These are phyloP conservation scores for Syzygium aromaticum DNA, from an alignment of 345 rosid genomes.

Conservation along the genomic window DNA sequence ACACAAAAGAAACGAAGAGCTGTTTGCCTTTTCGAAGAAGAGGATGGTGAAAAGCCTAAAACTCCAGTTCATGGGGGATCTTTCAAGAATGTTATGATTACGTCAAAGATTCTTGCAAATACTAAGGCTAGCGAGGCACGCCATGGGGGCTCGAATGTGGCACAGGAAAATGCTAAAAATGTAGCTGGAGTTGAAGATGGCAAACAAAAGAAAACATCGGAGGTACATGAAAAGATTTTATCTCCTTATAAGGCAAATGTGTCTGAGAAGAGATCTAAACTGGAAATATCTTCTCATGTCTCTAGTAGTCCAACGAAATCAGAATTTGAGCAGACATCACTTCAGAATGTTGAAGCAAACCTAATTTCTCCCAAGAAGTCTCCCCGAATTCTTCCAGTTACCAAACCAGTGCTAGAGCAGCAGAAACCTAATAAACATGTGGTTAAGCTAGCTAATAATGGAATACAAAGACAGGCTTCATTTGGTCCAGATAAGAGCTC, in stretches of 20 bases:
- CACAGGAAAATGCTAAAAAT: constrained; percentile 18
- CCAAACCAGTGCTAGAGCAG: constrained; percentile 30
- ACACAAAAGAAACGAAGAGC: constrained; percentile 61
- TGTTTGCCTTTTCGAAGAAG: constrained; percentile 59
- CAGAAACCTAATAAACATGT: constrained; percentile 28
- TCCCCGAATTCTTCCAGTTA: constrained; percentile 20
- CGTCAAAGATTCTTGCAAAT: constrained; percentile 19
- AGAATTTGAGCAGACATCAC: constrained; percentile 20
- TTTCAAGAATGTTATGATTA: constrained; percentile 20
- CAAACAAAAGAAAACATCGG: constrained; percentile 18
- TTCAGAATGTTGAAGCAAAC: constrained; percentile 30
- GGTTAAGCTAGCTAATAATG: constrained; percentile 27
- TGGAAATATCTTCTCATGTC: constrained; percentile 8
- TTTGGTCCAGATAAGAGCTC: constrained; percentile 32
- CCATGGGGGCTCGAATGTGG: constrained; percentile 14
- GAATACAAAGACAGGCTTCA: constrained; percentile 33
- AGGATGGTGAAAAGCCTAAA: constrained; percentile 60
- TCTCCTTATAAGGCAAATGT: constrained; percentile 17
- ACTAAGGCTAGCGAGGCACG: constrained; percentile 19
- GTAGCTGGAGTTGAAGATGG: constrained; percentile 21
- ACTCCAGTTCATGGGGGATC: constrained; percentile 78
- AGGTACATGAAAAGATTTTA: constrained; percentile 15
- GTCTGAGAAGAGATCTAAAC: constrained; percentile 18
- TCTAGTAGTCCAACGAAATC: constrained; percentile 25
- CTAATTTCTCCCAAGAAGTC: constrained; percentile 46